phyloP scores from a whole-genome alignment of 148 eudicot genomes.

The Cornus suecica region DNA sequence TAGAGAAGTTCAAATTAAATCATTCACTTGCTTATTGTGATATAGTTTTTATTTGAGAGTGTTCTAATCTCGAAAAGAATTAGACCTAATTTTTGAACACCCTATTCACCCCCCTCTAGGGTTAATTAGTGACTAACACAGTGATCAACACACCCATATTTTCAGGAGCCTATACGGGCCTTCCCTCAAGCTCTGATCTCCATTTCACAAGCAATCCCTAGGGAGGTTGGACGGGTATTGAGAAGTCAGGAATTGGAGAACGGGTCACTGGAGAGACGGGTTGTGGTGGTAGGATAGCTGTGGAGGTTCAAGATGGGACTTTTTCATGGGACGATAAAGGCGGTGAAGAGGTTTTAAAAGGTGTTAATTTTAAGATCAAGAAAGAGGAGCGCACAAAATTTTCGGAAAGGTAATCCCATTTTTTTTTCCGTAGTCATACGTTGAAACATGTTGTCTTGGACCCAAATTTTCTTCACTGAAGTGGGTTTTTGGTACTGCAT shows the following conservation, averaged over 20 bases:
- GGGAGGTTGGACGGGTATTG: slow-evolving; percentile 29
- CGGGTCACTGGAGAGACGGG: slow-evolving; percentile 21
- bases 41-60: no score
- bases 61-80: no score
- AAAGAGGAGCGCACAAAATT: slow-evolving; percentile 31
- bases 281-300: slow-evolving; percentile 19
- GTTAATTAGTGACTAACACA: no score
- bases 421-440: background rate
- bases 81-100: no score
- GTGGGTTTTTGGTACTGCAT: background rate
- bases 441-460: background rate
- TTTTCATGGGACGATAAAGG: slow-evolving; percentile 36
- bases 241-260: slow-evolving; percentile 25
- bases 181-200: slow-evolving; percentile 34
- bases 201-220: slow-evolving; percentile 33
- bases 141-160: no score
- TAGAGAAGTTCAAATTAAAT: no score
- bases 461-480: background rate
- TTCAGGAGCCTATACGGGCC: slow-evolving; percentile 33
- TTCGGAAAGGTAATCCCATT: slow-evolving; percentile 29
- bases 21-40: no score
- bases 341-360: slow-evolving; percentile 5
- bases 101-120: no score
- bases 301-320: slow-evolving; percentile 27
- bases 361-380: slow-evolving; percentile 25